A percentile compares a stretch with the other conserved stretches of the same genome.
These are phyloP conservation scores for Metschnikowia noctiluminum DNA, from an alignment of 805 yeast genomes.

Conservation along the genomic window DNA sequence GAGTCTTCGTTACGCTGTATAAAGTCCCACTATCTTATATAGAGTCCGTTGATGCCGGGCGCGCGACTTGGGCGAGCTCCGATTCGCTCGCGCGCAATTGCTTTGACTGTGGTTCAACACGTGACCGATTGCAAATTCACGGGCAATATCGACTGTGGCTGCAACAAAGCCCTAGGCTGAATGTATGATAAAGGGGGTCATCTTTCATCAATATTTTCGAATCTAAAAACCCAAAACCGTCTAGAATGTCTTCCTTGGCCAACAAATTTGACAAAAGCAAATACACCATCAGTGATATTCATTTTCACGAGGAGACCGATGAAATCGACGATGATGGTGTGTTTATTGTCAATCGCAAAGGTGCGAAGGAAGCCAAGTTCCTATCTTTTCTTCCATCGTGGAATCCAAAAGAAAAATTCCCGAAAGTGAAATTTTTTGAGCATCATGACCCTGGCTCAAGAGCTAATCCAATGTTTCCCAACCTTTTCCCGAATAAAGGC, in stretches of 20 bases:
- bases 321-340: slow-evolving; percentile 35
- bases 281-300: slow-evolving; percentile 12
- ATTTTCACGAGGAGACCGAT: slow-evolving; percentile 14
- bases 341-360: slow-evolving; percentile 27
- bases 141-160: slow-evolving; percentile 8
- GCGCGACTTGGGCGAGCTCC: background rate
- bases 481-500: slow-evolving; percentile 21
- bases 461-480: slow-evolving; percentile 21
- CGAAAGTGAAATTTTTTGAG: slow-evolving; percentile 26
- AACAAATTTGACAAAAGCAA: slow-evolving; percentile 7
- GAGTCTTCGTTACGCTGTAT: background rate
- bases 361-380: slow-evolving; percentile 22
- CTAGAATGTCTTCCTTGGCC: slow-evolving; percentile 1
- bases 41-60: background rate
- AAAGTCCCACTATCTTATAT: background rate
- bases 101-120: slow-evolving; percentile 8
- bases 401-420: slow-evolving; percentile 29
- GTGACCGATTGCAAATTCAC: slow-evolving; percentile 10
- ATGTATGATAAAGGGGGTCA: background rate
- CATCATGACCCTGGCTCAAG: slow-evolving; percentile 29
- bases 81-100: background rate
- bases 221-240: too few species aligned
- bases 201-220: background rate
- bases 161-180: background rate
- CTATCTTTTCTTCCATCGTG: slow-evolving; percentile 31